A percentile compares a stretch with the other conserved stretches of the same genome.
Conservation (phyloP, 2,329 filamentous ascomycete genomes). For the Arthroderma sp. region DNA sequence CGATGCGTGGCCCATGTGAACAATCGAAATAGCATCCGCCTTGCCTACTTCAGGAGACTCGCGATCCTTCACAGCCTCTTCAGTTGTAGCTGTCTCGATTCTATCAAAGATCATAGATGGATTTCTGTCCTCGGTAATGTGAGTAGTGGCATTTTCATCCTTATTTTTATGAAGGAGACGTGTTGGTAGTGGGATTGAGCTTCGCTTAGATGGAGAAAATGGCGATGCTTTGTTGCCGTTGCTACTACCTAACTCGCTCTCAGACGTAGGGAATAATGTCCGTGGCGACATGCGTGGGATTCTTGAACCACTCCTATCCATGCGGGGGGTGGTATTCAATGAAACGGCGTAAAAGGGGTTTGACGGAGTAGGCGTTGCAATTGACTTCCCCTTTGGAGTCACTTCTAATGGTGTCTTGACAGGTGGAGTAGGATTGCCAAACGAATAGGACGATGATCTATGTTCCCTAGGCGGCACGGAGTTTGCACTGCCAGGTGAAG, state of each 20-base stretch:
- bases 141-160: not conserved
- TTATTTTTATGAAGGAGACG: constrained; percentile 10
- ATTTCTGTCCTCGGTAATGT: not conserved
- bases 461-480: not conserved
- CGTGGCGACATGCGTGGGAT: constrained; percentile 14
- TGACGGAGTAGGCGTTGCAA: not conserved
- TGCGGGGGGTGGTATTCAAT: not conserved
- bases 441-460: constrained; percentile 9
- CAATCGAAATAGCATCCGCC: not conserved
- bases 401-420: not conserved
- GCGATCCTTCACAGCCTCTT: not conserved
- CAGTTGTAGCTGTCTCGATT: not conserved
- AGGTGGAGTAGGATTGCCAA: constrained; percentile 1
- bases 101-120: not conserved
- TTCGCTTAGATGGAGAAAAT: constrained; percentile 11
- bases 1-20: not conserved
- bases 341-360: not conserved
- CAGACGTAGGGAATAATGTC: constrained; percentile 1
- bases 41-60: not conserved
- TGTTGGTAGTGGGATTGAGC: constrained; percentile 14
- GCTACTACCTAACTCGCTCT: not conserved
- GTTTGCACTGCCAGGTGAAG: not conserved
- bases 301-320: constrained; percentile 4
- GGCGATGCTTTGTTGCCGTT: constrained; percentile 5
- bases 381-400: not conserved